phyloP scores from a whole-genome alignment of 2,329 filamentous ascomycete genomes.

The Scedosporium aurantiacum region DNA sequence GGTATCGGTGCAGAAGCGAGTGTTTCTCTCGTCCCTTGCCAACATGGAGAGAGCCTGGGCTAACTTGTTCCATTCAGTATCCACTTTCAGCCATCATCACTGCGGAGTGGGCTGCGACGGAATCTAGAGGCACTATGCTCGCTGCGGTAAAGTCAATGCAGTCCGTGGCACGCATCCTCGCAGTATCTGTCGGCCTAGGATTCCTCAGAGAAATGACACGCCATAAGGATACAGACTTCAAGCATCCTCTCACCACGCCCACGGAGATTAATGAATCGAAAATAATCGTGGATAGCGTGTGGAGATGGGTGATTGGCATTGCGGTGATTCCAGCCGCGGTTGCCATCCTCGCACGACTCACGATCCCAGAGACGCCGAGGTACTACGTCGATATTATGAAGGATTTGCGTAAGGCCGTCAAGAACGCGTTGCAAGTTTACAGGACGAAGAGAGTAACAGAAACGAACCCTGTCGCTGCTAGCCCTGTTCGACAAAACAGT shows the following conservation, averaged over 20 bases:
- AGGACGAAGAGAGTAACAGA: not conserved
- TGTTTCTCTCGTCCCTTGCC: not conserved
- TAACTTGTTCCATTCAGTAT: slow-evolving; percentile 12
- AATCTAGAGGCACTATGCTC: slow-evolving; percentile 15
- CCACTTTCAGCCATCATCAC: slow-evolving; percentile 19
- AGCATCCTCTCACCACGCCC: not conserved
- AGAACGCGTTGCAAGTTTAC: slow-evolving; percentile 1
- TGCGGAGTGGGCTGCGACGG: slow-evolving; percentile 18
- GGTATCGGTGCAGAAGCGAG: slow-evolving; percentile 19
- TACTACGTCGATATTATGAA: slow-evolving; percentile 14
- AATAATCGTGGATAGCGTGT: slow-evolving; percentile 31
- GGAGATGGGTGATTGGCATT: slow-evolving; percentile 37
- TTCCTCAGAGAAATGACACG: slow-evolving; percentile 17
- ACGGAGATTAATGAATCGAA: slow-evolving; percentile 8
- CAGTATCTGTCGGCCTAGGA: slow-evolving; percentile 41
- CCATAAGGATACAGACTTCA: slow-evolving; percentile 4
- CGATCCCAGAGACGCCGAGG: slow-evolving; percentile 38
- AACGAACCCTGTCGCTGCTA: not conserved
- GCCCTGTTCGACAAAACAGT: not conserved
- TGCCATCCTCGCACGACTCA: slow-evolving; percentile 34
- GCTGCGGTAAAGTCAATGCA: slow-evolving; percentile 18
- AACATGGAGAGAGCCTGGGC: not conserved
- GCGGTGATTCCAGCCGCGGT: slow-evolving; percentile 33
- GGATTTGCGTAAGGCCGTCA: slow-evolving; percentile 14
- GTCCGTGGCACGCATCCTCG: slow-evolving; percentile 31